phyloP scores from a whole-genome alignment of 1,284 basidiomycete species.

The Schizopora paradoxa region DNA sequence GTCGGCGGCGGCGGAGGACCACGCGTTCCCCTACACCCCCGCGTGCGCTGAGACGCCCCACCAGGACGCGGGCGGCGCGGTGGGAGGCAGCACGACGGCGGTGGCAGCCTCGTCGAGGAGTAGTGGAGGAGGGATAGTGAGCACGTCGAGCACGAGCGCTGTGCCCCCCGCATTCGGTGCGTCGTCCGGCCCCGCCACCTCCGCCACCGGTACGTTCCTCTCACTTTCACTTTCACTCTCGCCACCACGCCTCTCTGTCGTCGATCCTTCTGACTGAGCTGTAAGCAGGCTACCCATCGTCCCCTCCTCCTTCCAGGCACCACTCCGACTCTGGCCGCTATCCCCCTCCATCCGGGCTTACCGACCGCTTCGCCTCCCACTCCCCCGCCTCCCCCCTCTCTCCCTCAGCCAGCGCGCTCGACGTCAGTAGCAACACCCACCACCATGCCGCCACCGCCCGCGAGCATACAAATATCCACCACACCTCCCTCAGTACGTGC shows the following conservation, averaged over 20 bases:
- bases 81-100: slow-evolving; percentile 10
- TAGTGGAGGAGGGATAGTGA: slow-evolving; percentile 4
- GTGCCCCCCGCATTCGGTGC: background rate
- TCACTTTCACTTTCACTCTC: background rate
- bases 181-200: slow-evolving; percentile 7
- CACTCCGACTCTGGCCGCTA: slow-evolving; percentile 11
- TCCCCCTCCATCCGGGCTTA: slow-evolving; percentile 9
- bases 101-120: background rate
- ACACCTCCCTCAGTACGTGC: slow-evolving; percentile 3
- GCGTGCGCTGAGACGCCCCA: background rate
- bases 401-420: slow-evolving; percentile 6
- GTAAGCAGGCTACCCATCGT: slow-evolving; percentile 16
- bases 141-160: slow-evolving; percentile 4
- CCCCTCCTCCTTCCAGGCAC: slow-evolving; percentile 18
- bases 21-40: slow-evolving; percentile 13
- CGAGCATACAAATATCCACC: slow-evolving; percentile 6
- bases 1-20: background rate
- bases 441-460: slow-evolving; percentile 8
- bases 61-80: slow-evolving; percentile 3
- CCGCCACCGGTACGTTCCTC: slow-evolving; percentile 14
- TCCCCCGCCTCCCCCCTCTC: slow-evolving; percentile 10
- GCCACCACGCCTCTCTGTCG: background rate
- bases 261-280: slow-evolving; percentile 3
- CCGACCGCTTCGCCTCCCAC: slow-evolving; percentile 11
- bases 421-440: slow-evolving; percentile 6